Evolutionary conservation across 495 filamentous ascomycete genomes (phyloP).

Genomic region (Zalerion maritima): DNA sequence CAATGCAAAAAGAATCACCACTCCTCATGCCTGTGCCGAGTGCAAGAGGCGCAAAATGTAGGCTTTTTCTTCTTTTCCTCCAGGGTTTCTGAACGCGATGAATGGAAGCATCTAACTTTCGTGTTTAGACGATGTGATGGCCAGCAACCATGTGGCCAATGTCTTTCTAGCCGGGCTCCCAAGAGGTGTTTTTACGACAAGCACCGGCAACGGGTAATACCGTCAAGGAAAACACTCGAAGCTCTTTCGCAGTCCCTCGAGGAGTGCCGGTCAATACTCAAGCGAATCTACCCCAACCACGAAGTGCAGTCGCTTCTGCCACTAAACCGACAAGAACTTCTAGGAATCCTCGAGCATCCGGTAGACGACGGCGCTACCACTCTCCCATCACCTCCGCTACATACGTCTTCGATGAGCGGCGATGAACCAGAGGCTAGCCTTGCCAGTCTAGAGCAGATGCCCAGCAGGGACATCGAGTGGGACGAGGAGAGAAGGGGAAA

Average conservation of each 20-base stretch:
- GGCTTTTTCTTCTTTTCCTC: slow-evolving; percentile 6
- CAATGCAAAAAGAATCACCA: slow-evolving; percentile 35
- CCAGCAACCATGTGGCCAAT: slow-evolving; percentile 43
- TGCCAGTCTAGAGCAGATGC: slow-evolving; percentile 37
- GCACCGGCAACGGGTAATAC: slow-evolving; percentile 42
- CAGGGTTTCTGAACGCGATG: too few species aligned
- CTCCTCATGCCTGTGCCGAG: slow-evolving; percentile 43
- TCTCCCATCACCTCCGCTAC: slow-evolving; percentile 28
- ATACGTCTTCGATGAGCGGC: slow-evolving; percentile 25
- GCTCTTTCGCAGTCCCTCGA: slow-evolving; percentile 42
- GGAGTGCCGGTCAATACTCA: slow-evolving; percentile 41
- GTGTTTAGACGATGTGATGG: slow-evolving; percentile 36
- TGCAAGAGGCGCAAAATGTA: slow-evolving; percentile 46
- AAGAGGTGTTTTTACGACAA: slow-evolving; percentile 47
- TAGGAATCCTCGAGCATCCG: slow-evolving; percentile 32
- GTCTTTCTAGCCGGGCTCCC: slow-evolving; percentile 39
- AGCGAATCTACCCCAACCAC: slow-evolving; percentile 37
- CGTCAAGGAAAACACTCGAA: slow-evolving; percentile 43
- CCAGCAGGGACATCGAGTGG: slow-evolving; percentile 39
- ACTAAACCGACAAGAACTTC: slow-evolving; percentile 36
- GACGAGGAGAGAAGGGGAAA: slow-evolving; percentile 39
- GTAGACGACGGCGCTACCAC: slow-evolving; percentile 22
- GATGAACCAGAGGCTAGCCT: slow-evolving; percentile 33
- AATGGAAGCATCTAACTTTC: slow-evolving; percentile 11
- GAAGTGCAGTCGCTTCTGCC: slow-evolving; percentile 35